Percentiles rank a stretch among this genome's conserved stretches.
Conservation (phyloP, 2,329 filamentous ascomycete genomes). For the Thelonectria blattea region DNA sequence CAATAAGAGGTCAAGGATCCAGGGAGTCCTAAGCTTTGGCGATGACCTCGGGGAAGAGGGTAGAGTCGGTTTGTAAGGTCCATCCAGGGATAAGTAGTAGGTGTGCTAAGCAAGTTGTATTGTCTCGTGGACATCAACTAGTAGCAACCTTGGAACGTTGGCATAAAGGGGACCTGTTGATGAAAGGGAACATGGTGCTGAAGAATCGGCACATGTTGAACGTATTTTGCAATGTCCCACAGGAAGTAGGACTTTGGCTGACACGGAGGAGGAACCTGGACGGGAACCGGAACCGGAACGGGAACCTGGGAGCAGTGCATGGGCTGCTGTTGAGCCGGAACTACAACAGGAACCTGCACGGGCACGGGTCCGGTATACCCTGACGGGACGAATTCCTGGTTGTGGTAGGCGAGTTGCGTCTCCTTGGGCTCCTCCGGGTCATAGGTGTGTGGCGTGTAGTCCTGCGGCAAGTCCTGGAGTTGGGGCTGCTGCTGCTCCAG, state of each 20-base stretch:
- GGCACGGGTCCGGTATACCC: constrained; percentile 51
- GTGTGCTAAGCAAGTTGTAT: constrained; percentile 5
- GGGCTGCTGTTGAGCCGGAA: constrained; percentile 33
- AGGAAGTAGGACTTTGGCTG: constrained; percentile 56
- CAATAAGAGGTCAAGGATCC: constrained; percentile 14
- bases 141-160: constrained; percentile 60
- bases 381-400: constrained; percentile 54
- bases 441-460: constrained; percentile 51
- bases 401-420: constrained; percentile 46
- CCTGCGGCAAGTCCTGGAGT: constrained; percentile 45
- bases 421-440: constrained; percentile 54
- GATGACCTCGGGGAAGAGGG: constrained; percentile 23
- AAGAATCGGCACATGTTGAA: constrained; percentile 54
- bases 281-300: constrained; percentile 39
- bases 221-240: constrained; percentile 61
- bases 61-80: background rate
- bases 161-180: constrained; percentile 58
- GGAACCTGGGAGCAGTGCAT: constrained; percentile 42
- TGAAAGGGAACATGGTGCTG: constrained; percentile 59
- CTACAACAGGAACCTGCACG: constrained; percentile 31
- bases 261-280: constrained; percentile 45
- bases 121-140: constrained; percentile 21
- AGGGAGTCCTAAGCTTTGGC: constrained; percentile 11
- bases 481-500: constrained; percentile 50
- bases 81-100: background rate